Evolutionary conservation across 495 filamentous ascomycete species (phyloP), one percentile per base, ranked within the genome.

Genomic region (Penicillium flavigenum): DNA sequence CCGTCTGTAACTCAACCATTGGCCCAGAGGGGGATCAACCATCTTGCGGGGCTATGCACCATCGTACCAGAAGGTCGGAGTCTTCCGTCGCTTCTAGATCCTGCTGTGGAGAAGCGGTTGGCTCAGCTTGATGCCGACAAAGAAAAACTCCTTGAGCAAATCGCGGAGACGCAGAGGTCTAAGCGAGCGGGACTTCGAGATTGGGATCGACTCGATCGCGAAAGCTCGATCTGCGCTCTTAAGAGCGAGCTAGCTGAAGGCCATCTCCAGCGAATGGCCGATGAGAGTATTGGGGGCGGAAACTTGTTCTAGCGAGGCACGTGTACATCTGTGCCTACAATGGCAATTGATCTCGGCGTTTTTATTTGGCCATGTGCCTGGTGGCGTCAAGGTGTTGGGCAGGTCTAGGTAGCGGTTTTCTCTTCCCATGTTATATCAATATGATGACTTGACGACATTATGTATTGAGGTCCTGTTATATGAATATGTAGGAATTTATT

Each of bases 231-330:
- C 43, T 81, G 80, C 31, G 80, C 80, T 4, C 63, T 87, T 50
- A 82, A 80, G 66, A 82, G 79, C 55, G 83, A 87, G 54, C 63
- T 88, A 49, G 84, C 85, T 2, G 86, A 88, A 63, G 72, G 79
- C n/a, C 76, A 83, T 56, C 62, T 88, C 47, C 79, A 83, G 55
- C 72, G 79, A 44, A 77, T 83, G 55, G 72, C 82, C 39, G 83
- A 83, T 63, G 83, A 86, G 58, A 73, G 72, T 51, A 59, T 71
- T 38, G 75, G 74, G 38, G 69, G 66, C 32, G 75, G 77, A 34
- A 66, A 71, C 29, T 70, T 73, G 6, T 83, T 82, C 51, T 82
- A 67, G 58, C 5, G 6, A 32, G 14, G 51, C 36, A 22, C 19
- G 22, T 16, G 22, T 45, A 5, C 29, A 36, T 16, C 16, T 39